Base-by-base conservation (phyloP, 2,329 filamentous ascomycete genomes). In the Neurospora crassa region DNA sequence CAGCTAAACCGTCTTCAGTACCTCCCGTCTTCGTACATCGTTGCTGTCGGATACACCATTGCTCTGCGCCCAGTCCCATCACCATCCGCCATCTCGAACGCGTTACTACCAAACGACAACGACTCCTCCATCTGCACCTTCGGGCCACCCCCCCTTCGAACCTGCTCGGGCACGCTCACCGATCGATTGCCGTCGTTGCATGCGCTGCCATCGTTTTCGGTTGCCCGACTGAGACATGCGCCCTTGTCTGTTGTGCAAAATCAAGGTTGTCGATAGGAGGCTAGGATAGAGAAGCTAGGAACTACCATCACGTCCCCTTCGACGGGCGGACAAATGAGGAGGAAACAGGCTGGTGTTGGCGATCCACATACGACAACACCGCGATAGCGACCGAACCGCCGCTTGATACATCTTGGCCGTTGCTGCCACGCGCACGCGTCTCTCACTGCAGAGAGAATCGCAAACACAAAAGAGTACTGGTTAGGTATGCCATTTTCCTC, bases 131-230 rank as follows among this genome's bases (percentile, higher is more conserved):
- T 67, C 70, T 37, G 69, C 20, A 43, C 40, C 68, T 59, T 59
- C 53, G 53, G 53, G 53, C 53, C 24, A 7, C 2, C 80, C 80
- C 80, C 81, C 81, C 67, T 79, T 78, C 20, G 76, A 78, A 45
- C 67, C 71, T 0, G 72, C 45, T 3, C 77, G 74, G 18, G 79
- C 80, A 0, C 71, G 72, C 7, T 63, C 53, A 63, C 53, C 53
- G 37, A 68, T 70, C 53, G 70, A 71, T 71, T 71, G 69, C 16
- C 69, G 42, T 67, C 72, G 59, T 70, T 69, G 63, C 67, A 70
- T 74, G 71, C 70, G 63, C 68, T 67, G 70, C 70, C 41, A 42
- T 47, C 68, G 70, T 70, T 40, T 59, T 40, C 69, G 69, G 71
- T 68, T 47, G 70, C 41, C 70, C 69, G 67, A 72, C 70, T 71